Base-by-base conservation (phyloP, 805 yeast species). In the Wickerhamia fluorescens region DNA sequence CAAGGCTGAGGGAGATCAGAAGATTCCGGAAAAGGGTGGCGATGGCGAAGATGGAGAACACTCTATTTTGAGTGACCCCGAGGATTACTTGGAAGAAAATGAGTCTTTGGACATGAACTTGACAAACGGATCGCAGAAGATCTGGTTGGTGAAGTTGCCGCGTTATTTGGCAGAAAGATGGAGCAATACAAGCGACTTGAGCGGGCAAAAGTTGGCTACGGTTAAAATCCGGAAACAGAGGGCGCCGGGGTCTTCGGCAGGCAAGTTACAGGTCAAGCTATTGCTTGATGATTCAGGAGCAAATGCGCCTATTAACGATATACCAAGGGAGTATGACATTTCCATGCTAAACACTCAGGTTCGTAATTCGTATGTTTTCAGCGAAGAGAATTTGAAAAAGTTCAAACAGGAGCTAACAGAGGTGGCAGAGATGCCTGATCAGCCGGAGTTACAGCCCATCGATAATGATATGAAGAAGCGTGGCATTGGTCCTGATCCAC, bases 101-200 rank as follows among this genome's bases (percentile, higher is more conserved):
- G 95, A 81, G 56, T 68, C 84, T 9, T 66, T 88, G 17, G 94
- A 92, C 52, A 64, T 92, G 54, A 84, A 87, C 48, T 56, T 87
- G 29, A 37, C 65, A 2, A 61, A 65, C 17, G 73, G 78, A 10
- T 66, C 58, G 27, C 78, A 81, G 45, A 86, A 86, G 42, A 78
- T 92, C 23, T 92, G 97, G 98, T 64, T 92, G 14, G 95, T 92
- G 14, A 74, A 92, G 43, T 61, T 92, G 47, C 97, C 98, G 2
- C 76, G 84, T 47, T 86, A 86, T 47, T 61, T 92, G 36, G 81
- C 94, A 17, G 84, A 79, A 23, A 67, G 73, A 40, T 86, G 96
- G 95, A 69, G 76, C 30, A 68, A 79, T 16, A 34, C 72, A 30
- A 73, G 66, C 14, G 59, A 61, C 24, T 56, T 80, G 28, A 68